These are phyloP conservation scores for Triadica sebifera DNA, from an alignment of 345 rosid genomes.

Conservation along the genomic window DNA sequence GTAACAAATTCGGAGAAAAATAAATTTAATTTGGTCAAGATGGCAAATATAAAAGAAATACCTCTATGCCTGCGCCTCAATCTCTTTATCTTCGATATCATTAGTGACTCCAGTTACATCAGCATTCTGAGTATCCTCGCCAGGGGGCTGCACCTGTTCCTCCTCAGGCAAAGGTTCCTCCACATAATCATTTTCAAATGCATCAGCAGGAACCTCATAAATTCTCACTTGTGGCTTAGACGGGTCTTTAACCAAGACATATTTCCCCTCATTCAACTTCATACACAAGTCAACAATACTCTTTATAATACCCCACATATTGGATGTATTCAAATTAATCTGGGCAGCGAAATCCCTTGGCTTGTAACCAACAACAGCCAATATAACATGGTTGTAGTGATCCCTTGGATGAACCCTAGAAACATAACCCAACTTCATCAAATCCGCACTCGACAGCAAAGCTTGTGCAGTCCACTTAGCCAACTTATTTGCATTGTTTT, in stretches of 20 bases:
- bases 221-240: no score
- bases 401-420: slow-evolving; percentile 97
- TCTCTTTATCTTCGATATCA: slow-evolving; percentile 51
- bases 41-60: slow-evolving; percentile 12
- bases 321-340: slow-evolving; percentile 75
- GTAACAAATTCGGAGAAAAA: neutral
- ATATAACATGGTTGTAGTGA: slow-evolving; percentile 90
- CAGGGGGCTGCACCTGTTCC: slow-evolving; percentile 77
- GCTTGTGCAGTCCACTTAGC: slow-evolving; percentile 99
- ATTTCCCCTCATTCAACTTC: no score
- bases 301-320: slow-evolving; percentile 99
- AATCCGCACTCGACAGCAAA: slow-evolving; percentile 77
- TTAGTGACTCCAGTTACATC: slow-evolving; percentile 46
- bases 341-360: slow-evolving; percentile 89
- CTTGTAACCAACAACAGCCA: slow-evolving; percentile 85
- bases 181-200: no score
- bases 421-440: slow-evolving; percentile 97
- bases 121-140: slow-evolving; percentile 51
- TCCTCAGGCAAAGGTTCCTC: slow-evolving; percentile 94
- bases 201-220: no score
- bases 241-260: no score
- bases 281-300: slow-evolving; percentile 83
- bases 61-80: slow-evolving; percentile 53
- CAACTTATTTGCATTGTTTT: slow-evolving; percentile 90
- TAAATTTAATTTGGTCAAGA: neutral